Percentiles rank a stretch among this genome's conserved stretches.
phyloP scores from a whole-genome alignment of 2,329 filamentous ascomycete species.

The Phaeophleospora eucalypticola region DNA sequence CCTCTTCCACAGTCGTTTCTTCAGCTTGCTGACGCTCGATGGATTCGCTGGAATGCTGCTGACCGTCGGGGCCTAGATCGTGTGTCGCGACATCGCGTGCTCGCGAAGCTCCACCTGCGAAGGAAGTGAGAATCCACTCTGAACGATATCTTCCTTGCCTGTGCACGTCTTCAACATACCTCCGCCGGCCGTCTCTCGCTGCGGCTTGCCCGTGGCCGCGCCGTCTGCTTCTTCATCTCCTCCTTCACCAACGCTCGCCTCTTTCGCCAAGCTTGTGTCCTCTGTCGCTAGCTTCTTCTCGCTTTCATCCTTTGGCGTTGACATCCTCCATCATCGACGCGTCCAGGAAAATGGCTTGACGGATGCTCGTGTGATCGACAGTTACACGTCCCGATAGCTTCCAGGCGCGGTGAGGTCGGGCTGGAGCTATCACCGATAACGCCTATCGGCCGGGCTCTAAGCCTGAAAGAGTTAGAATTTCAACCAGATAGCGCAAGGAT shows the following conservation, averaged over 20 bases:
- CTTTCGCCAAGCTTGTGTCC: neutral
- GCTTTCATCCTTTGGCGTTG: slow-evolving; percentile 1
- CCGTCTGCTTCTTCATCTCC: neutral
- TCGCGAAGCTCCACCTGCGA: neutral
- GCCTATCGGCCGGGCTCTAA: neutral
- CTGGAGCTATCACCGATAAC: neutral
- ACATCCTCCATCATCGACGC: slow-evolving; percentile 11
- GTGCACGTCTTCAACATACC: neutral
- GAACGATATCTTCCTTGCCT: neutral
- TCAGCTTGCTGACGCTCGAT: neutral
- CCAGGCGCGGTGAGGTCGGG: neutral
- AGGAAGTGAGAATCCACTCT: slow-evolving; percentile 3
- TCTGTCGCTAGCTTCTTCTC: neutral
- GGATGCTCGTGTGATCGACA: neutral
- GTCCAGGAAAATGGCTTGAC: neutral
- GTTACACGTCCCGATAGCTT: neutral
- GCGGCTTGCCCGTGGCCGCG: neutral
- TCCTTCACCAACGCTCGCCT: neutral
- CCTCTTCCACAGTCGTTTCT: neutral
- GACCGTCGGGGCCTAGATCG: neutral
- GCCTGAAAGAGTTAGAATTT: neutral
- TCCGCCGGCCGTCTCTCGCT: neutral
- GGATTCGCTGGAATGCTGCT: neutral
- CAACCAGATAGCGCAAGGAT: neutral
- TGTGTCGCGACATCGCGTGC: neutral